Conservation (phyloP, 768 basidiomycete species). For the Russula vinacea region DNA sequence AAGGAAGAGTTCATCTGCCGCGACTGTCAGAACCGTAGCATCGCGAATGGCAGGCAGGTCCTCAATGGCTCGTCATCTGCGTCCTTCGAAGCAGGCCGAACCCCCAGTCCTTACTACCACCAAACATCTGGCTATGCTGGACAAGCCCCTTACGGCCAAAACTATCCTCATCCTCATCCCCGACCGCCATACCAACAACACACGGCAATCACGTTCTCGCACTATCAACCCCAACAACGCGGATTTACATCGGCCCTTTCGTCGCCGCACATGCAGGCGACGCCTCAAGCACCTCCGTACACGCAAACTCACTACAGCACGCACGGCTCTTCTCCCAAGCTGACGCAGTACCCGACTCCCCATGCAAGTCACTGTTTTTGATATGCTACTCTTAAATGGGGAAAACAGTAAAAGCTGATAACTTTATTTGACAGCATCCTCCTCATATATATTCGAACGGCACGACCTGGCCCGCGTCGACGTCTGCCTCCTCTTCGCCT, state of each 20-base stretch:
- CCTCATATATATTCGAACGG: slow-evolving; percentile 21
- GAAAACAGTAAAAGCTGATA: background rate
- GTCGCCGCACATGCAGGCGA: slow-evolving; percentile 5
- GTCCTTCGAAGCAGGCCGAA: slow-evolving; percentile 5
- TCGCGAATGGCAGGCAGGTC: slow-evolving; percentile 11
- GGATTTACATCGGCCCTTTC: slow-evolving; percentile 23
- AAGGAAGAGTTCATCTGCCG: slow-evolving; percentile 73
- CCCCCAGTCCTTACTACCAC: slow-evolving; percentile 20
- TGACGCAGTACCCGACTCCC: slow-evolving; percentile 4
- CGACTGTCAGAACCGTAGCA: slow-evolving; percentile 43
- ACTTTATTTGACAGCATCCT: slow-evolving; percentile 6
- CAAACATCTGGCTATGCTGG: slow-evolving; percentile 3
- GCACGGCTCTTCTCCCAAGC: slow-evolving; percentile 13
- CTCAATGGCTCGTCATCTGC: slow-evolving; percentile 15
- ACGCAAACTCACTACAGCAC: slow-evolving; percentile 6
- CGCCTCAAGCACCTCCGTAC: slow-evolving; percentile 12
- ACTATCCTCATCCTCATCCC: background rate
- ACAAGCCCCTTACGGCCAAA: slow-evolving; percentile 18
- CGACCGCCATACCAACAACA: slow-evolving; percentile 16
- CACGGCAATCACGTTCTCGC: slow-evolving; percentile 27
- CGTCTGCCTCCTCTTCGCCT: background rate
- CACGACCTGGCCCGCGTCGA: slow-evolving; percentile 13
- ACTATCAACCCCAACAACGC: slow-evolving; percentile 30
- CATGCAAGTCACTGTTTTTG: slow-evolving; percentile 8
- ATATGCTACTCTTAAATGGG: background rate